Base-by-base conservation (phyloP, 352 stramenopile species). In the Peronospora destructor region DNA sequence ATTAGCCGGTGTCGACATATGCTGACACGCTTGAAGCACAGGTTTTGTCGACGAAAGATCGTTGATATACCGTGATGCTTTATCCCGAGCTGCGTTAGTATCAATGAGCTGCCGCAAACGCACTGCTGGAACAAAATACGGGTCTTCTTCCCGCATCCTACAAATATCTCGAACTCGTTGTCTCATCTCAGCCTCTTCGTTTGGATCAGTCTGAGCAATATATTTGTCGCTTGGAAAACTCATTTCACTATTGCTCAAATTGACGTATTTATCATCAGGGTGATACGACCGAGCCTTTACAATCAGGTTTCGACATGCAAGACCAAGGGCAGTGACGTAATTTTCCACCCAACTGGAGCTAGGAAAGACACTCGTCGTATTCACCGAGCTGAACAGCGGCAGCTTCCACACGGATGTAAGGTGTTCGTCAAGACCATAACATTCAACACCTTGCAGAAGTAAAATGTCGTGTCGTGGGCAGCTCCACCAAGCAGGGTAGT, bases 401-500 rank as follows among this genome's bases (percentile, higher is more conserved):
- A 91, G 55, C 34, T 74, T 67, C 84, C 84, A 94, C 23, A 93
- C 73, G 7, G 79, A 52, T 4, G 39, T 41, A 9, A 93, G 35
- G 37, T 85, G 67, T 30, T 89, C 68, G 44, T 91, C 84, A 29
- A 94, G 56, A 8, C 84, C 84, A 52, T 84, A 89, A 51, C 73
- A 87, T 47, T 93, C 84, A 14, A 93, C 74, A 36, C 76, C 82
- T 56, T 91, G 84, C 26, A 92, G 59, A 45, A 94, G 59, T 47
- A 90, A 37, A 49, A 90, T 84, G 35, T 94, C 84, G 49, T 87
- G 79, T 8, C 69, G 66, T 7, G 84, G 84, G 21, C 66, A 78
- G 43, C 52, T 74, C 84, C 84, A 94, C 84, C 84, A 94, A 30
- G 26, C 13, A 37, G 84, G 84, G 40, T 76, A 87, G 10, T 68